Percentiles rank a stretch among this genome's conserved stretches.
Conservation (phyloP, 352 stramenopile species). For the Pythium rishiriense region DNA sequence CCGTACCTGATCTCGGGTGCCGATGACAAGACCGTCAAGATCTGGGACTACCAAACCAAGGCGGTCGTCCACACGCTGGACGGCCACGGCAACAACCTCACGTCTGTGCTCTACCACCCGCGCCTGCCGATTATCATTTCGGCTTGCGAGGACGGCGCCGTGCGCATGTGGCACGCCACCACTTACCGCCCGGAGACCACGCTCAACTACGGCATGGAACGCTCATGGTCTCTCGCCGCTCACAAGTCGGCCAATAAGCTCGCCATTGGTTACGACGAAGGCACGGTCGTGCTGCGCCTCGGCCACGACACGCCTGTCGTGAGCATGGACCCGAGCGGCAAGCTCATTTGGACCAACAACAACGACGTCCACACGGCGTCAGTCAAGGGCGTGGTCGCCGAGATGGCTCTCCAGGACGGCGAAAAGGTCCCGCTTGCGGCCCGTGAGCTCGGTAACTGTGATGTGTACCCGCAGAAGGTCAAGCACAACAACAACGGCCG, state of each 20-base stretch:
- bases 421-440: slow-evolving; percentile 85
- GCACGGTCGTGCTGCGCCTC: slow-evolving; percentile 95
- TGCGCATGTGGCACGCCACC: slow-evolving; percentile 92
- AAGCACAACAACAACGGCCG: slow-evolving; percentile 99
- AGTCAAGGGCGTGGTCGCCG: slow-evolving; percentile 87
- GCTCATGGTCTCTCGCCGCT: slow-evolving; percentile 94
- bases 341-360: slow-evolving; percentile 98
- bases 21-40: slow-evolving; percentile 97
- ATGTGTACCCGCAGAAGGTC: slow-evolving; percentile 98
- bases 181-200: slow-evolving; percentile 98
- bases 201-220: slow-evolving; percentile 99
- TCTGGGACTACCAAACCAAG: slow-evolving; percentile 99
- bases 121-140: slow-evolving; percentile 98
- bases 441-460: slow-evolving; percentile 95
- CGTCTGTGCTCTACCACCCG: slow-evolving; percentile 97
- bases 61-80: slow-evolving; percentile 99
- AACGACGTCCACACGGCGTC: slow-evolving; percentile 97
- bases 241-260: slow-evolving; percentile 88
- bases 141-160: slow-evolving; percentile 96
- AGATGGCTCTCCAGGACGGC: slow-evolving; percentile 81
- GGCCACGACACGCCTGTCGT: slow-evolving; percentile 97
- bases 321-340: slow-evolving; percentile 97
- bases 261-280: slow-evolving; percentile 95
- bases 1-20: slow-evolving; percentile 97
- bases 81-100: slow-evolving; percentile 99